These are phyloP conservation scores for Xanthoconium purpureum DNA, from an alignment of 768 basidiomycete genomes.

Conservation along the genomic window DNA sequence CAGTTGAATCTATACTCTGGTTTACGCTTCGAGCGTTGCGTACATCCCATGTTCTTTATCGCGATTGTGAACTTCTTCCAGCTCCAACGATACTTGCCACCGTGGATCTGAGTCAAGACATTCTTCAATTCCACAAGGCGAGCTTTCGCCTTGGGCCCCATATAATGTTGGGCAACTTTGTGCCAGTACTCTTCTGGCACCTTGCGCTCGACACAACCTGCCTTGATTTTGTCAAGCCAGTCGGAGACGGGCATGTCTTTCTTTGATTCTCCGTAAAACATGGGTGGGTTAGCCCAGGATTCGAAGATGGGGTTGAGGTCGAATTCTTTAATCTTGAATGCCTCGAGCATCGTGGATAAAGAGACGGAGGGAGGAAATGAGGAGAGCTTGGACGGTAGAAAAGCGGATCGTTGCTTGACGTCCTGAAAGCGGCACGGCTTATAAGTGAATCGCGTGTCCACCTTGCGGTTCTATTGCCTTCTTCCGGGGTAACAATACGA, in stretches of 20 bases:
- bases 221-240: slow-evolving; percentile 70
- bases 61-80: slow-evolving; percentile 83
- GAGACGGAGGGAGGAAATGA: background rate
- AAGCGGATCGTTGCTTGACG: slow-evolving; percentile 16
- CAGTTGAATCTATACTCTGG: background rate
- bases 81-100: slow-evolving; percentile 75
- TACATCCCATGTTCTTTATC: slow-evolving; percentile 80
- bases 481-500: slow-evolving; percentile 27
- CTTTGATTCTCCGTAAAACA: slow-evolving; percentile 65
- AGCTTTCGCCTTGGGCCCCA: slow-evolving; percentile 66
- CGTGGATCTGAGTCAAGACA: slow-evolving; percentile 71
- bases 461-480: slow-evolving; percentile 23
- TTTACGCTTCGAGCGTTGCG: slow-evolving; percentile 29
- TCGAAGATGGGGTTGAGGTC: slow-evolving; percentile 67
- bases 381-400: slow-evolving; percentile 8
- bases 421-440: slow-evolving; percentile 18
- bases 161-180: slow-evolving; percentile 73
- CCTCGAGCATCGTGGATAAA: slow-evolving; percentile 51
- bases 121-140: slow-evolving; percentile 68
- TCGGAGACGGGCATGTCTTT: slow-evolving; percentile 68
- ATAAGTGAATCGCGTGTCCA: slow-evolving; percentile 28
- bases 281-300: slow-evolving; percentile 64
- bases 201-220: slow-evolving; percentile 66
- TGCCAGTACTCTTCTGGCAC: slow-evolving; percentile 82
- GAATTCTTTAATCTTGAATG: slow-evolving; percentile 77